These are phyloP conservation scores for Hypoxylon sp. DNA, from an alignment of 2,329 filamentous ascomycete species.

Conservation along the genomic window DNA sequence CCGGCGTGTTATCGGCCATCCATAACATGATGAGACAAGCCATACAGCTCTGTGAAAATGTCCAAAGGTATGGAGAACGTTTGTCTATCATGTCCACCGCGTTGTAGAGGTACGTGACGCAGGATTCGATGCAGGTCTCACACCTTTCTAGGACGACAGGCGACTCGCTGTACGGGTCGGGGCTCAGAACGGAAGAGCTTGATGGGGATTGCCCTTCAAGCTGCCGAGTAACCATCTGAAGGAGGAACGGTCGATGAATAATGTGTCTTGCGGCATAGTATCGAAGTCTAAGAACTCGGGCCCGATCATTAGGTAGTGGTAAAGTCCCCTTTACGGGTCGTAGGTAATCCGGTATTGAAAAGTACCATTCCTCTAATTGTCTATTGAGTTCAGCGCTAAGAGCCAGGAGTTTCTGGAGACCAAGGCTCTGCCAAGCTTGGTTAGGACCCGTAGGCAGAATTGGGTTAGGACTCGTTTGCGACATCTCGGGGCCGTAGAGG, in stretches of 20 bases:
- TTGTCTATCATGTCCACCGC: slow-evolving; percentile 56
- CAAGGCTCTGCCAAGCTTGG: slow-evolving; percentile 49
- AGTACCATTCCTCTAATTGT: slow-evolving; percentile 58
- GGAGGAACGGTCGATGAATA: slow-evolving; percentile 74
- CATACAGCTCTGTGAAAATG: slow-evolving; percentile 55
- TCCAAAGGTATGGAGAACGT: slow-evolving; percentile 58
- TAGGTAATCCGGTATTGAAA: slow-evolving; percentile 56
- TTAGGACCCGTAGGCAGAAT: slow-evolving; percentile 44
- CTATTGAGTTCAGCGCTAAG: slow-evolving; percentile 57
- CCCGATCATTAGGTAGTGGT: slow-evolving; percentile 71
- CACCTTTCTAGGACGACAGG: slow-evolving; percentile 56
- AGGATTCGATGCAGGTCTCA: slow-evolving; percentile 55
- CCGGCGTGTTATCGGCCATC: slow-evolving; percentile 53
- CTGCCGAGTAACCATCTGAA: slow-evolving; percentile 50
- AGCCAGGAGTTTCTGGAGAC: slow-evolving; percentile 52
- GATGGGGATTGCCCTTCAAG: slow-evolving; percentile 46
- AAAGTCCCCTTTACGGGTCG: slow-evolving; percentile 70
- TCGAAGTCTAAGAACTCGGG: slow-evolving; percentile 77
- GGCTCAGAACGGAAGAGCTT: slow-evolving; percentile 37
- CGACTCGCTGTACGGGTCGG: slow-evolving; percentile 45
- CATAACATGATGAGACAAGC: slow-evolving; percentile 55
- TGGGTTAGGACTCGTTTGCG: slow-evolving; percentile 43
- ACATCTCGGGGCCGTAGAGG: slow-evolving; percentile 56
- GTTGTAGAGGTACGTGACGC: slow-evolving; percentile 56
- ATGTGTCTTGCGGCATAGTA: slow-evolving; percentile 81